Conservation (phyloP, 1,284 basidiomycete genomes). For the Rhizopogon parksii region DNA sequence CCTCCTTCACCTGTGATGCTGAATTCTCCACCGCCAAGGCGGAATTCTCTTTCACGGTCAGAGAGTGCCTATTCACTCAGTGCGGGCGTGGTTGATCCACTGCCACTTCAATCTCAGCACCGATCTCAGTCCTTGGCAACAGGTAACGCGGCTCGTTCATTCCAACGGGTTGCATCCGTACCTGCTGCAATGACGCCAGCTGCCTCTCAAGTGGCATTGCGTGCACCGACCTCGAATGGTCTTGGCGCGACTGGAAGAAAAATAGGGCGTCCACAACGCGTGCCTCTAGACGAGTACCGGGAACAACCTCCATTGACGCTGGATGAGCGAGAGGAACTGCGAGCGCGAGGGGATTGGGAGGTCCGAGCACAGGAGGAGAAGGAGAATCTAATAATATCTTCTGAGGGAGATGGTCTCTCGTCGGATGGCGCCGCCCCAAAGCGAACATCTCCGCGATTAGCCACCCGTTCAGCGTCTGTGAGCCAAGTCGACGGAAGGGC, state of each 20-base stretch:
- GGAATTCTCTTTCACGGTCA: constrained; percentile 55
- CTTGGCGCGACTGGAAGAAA: constrained; percentile 31
- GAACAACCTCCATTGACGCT: constrained; percentile 26
- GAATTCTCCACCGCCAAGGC: constrained; percentile 33
- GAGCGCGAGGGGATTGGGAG: constrained; percentile 25
- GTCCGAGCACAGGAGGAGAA: constrained; percentile 24
- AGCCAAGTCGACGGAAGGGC: constrained; percentile 29
- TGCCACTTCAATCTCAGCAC: constrained; percentile 19
- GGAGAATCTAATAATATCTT: constrained; percentile 23
- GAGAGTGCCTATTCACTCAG: constrained; percentile 45
- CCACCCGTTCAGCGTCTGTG: constrained; percentile 26
- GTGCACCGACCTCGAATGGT: constrained; percentile 25
- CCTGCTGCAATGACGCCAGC: constrained; percentile 35
- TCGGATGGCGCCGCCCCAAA: constrained; percentile 19
- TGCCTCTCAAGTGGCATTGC: constrained; percentile 18
- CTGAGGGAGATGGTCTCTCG: constrained; percentile 21
- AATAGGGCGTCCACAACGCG: constrained; percentile 33
- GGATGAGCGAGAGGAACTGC: constrained; percentile 33
- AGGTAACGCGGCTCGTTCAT: constrained; percentile 34
- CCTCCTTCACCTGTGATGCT: constrained; percentile 30
- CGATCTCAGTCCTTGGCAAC: constrained; percentile 18
- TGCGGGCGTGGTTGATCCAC: constrained; percentile 3
- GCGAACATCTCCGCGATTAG: constrained; percentile 21
- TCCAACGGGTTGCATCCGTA: constrained; percentile 57
- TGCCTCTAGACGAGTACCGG: constrained; percentile 35